These are phyloP conservation scores for Trypanosoma avium DNA, from an alignment of 208 protist species.

Conservation along the genomic window DNA sequence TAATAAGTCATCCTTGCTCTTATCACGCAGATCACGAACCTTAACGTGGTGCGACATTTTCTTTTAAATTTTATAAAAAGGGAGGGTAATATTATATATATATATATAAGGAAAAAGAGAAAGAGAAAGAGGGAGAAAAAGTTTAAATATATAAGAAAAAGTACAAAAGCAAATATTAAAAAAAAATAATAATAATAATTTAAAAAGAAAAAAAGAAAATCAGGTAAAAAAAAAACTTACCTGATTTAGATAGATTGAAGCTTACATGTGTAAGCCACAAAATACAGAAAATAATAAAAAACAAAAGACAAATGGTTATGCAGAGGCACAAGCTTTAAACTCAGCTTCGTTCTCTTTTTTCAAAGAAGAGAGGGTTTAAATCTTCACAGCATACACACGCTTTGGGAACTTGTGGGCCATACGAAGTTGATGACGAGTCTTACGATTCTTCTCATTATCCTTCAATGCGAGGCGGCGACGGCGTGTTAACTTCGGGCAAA, in stretches of 20 bases:
- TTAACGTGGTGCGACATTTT: constrained; percentile 89
- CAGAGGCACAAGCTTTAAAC: background rate
- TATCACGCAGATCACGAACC: constrained; percentile 91
- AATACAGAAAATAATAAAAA: background rate
- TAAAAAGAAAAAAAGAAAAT: too few relatives aligned
- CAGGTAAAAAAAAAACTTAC: background rate
- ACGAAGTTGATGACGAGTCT: constrained; percentile 81
- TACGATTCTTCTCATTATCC: constrained; percentile 87
- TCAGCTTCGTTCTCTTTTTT: too few relatives aligned
- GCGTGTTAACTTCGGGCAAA: constrained; percentile 87
- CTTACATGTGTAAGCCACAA: background rate
- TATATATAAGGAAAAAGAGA: background rate
- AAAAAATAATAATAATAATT: background rate
- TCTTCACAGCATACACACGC: constrained; percentile 89
- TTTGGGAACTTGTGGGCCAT: constrained; percentile 79
- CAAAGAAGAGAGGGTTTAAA: too few relatives aligned
- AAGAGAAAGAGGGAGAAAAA: too few relatives aligned
- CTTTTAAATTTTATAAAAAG: too few relatives aligned
- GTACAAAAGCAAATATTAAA: constrained; percentile 10
- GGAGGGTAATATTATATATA: too few relatives aligned
- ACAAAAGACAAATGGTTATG: constrained; percentile 5
- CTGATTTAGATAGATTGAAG: constrained; percentile 4
- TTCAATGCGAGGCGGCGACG: constrained; percentile 86
- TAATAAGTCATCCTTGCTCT: constrained; percentile 96
- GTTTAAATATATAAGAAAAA: constrained; percentile 5